Conservation (phyloP, 352 stramenopile species). For the Globisporangium echinulatum region DNA sequence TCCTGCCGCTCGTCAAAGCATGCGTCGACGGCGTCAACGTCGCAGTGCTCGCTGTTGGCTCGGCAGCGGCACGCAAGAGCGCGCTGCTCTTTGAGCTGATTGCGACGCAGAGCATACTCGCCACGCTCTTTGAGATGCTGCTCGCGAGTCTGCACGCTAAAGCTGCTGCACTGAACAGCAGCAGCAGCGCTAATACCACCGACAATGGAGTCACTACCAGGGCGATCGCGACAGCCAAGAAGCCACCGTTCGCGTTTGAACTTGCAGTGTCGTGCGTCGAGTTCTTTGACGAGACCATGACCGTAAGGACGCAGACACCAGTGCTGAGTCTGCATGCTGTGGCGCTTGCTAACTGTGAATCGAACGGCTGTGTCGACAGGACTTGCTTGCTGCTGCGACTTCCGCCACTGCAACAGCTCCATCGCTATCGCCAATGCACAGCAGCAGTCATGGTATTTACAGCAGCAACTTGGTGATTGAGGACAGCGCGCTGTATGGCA, state of each 20-base stretch:
- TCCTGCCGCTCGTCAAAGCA: conserved; percentile 31
- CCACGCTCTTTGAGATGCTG: conserved; percentile 28
- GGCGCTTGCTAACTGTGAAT: no score
- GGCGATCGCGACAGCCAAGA: neutral
- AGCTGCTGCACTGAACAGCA: conserved; percentile 1
- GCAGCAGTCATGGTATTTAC: no score
- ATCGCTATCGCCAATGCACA: neutral
- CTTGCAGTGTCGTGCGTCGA: conserved; percentile 44
- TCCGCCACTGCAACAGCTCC: neutral
- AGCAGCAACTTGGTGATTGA: conserved; percentile 1
- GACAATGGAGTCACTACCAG: no score
- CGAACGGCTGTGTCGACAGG: no score
- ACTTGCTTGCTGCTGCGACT: no score
- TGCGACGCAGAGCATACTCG: conserved; percentile 20
- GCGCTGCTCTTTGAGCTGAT: conserved; percentile 32
- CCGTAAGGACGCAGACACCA: conserved; percentile 7
- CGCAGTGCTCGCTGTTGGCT: conserved; percentile 34
- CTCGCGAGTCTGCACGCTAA: conserved; percentile 27
- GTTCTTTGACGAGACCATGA: conserved; percentile 50
- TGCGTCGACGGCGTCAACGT: conserved; percentile 52
- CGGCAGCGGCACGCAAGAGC: conserved; percentile 25
- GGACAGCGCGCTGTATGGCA: conserved; percentile 14
- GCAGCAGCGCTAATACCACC: neutral
- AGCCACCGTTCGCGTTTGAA: conserved; percentile 21
- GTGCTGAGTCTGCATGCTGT: no score